Percentiles rank a stretch among this genome's conserved stretches.
These are phyloP conservation scores for Theobroma cacao DNA, from an alignment of 345 rosid genomes.

Conservation along the genomic window DNA sequence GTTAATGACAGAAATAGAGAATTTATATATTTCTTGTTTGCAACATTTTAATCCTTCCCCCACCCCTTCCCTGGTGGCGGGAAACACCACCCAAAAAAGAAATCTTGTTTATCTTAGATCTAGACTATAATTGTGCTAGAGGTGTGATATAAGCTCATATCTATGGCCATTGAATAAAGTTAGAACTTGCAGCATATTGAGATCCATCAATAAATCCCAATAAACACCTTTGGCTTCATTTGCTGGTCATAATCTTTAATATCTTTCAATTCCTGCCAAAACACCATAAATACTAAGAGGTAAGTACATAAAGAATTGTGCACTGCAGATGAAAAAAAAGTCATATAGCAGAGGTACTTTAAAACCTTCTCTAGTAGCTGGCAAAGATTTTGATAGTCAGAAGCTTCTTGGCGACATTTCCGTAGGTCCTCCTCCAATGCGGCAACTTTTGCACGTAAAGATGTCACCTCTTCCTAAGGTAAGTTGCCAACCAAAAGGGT, in stretches of 20 bases:
- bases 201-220: slow-evolving; percentile 8
- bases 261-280: slow-evolving; percentile 80
- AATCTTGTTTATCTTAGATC: neutral
- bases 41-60: neutral
- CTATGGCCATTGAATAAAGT: neutral
- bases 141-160: neutral
- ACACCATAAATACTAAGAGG: slow-evolving; percentile 14
- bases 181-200: neutral
- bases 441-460: slow-evolving; percentile 63
- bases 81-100: neutral
- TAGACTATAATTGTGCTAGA: neutral
- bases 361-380: slow-evolving; percentile 76
- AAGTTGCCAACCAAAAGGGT: slow-evolving; percentile 20
- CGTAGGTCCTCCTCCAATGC: slow-evolving; percentile 76
- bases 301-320: neutral
- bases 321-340: slow-evolving; percentile 5
- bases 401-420: slow-evolving; percentile 68
- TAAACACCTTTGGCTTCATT: slow-evolving; percentile 83
- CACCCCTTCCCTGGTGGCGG: neutral
- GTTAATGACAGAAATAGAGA: neutral
- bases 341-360: slow-evolving; percentile 2
- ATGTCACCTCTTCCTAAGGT: slow-evolving; percentile 67
- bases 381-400: slow-evolving; percentile 50
- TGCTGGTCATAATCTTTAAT: slow-evolving; percentile 79
- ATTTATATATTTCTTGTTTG: neutral